Conservation (phyloP, 177 flowering plant species). For the Telopea speciosissima region DNA sequence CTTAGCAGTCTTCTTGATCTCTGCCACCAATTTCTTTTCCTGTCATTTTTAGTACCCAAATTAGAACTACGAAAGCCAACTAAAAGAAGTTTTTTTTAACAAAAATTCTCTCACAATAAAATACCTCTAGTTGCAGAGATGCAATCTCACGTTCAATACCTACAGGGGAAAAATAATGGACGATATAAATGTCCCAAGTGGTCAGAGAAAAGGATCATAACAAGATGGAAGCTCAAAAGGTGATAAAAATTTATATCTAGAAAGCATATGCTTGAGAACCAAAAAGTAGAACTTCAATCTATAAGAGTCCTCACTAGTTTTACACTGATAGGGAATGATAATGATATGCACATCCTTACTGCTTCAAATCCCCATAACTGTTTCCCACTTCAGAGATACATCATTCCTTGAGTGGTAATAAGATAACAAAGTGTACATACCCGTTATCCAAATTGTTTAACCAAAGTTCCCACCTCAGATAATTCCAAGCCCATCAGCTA, state of each 20-base stretch:
- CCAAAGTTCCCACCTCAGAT: background rate
- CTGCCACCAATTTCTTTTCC: constrained; percentile 92
- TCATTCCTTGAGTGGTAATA: background rate
- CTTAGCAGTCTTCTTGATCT: constrained; percentile 93
- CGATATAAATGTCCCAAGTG: background rate
- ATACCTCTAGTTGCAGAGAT: constrained; percentile 83
- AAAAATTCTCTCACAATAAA: background rate
- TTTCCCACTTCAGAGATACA: background rate
- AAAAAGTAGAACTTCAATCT: too few relatives aligned
- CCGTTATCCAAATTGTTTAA: background rate
- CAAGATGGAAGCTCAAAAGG: background rate
- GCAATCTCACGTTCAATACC: constrained; percentile 90
- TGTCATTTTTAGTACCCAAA: constrained; percentile 20
- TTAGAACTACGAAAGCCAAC: constrained; percentile 4
- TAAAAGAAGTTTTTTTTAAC: background rate
- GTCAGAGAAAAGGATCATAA: background rate
- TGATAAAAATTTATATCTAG: background rate
- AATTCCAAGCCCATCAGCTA: background rate
- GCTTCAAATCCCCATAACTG: background rate
- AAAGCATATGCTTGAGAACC: background rate
- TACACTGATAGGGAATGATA: background rate
- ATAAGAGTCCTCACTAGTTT: too few relatives aligned
- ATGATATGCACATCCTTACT: background rate
- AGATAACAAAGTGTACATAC: background rate
- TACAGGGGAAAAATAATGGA: constrained; percentile 12